Evolutionary conservation across 2,329 filamentous ascomycete genomes (phyloP), one percentile per base, ranked within the genome.

Genomic region (Aspergillus sp.): DNA sequence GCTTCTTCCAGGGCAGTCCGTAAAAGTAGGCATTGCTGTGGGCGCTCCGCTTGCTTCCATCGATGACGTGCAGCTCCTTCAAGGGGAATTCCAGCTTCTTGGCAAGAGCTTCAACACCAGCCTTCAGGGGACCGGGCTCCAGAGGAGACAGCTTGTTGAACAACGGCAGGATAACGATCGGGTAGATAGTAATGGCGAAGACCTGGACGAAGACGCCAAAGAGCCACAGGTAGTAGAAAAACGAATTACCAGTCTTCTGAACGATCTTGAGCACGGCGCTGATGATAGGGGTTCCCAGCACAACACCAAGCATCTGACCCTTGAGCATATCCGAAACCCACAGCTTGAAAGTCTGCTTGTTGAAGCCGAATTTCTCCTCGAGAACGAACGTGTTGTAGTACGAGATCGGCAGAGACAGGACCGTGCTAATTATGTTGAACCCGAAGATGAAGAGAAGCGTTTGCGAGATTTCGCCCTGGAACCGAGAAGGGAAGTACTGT

Each of bases 111-210:
- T 99, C 94, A 57, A 98, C 92, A 55, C 89, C 86, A 31, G 88
- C 87, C 85, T 98, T 98, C 71, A 99, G 85, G 63, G 88, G 84
- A 64, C 95, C 95, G 58, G 92, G 88, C 73, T 96, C 84, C 49
- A 99, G 86, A 18, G 95, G 94, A 31, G 93, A 96, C 59, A 99
- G 86, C 81, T 97, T 99, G 84, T 99, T 99, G 86, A 99, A 99
- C 68, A 99, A 79, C 3, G 95, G 95, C 51, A 97, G 85, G 68
- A 99, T 98, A 63, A 90, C 87, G 70, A 96, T 91, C 1, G 95
- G 95, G 79, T 97, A 99, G 74, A 97, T 90, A 50, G 95, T 96
- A 71, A 97, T 96, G 79, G 91, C 93, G 75, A 95, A 94, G 63
- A 98, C 84, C 79, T 98, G 95, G 46, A 99, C 86, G 59, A 86